Base-by-base conservation (phyloP, 2,329 filamentous ascomycete species). In the Cyphellophora europaea region DNA sequence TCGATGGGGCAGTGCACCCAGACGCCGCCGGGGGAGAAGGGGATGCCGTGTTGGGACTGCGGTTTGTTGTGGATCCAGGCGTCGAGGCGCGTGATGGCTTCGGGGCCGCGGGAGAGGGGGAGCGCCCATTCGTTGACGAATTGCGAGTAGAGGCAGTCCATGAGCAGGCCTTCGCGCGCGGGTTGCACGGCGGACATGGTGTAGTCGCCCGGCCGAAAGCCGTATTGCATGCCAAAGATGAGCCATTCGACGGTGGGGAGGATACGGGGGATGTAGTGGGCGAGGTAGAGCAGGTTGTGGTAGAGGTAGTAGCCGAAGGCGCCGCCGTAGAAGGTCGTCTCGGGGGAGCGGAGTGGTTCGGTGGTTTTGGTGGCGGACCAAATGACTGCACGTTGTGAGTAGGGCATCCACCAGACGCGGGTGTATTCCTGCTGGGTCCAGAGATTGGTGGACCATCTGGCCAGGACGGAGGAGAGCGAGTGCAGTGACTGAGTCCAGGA, bases 121-220 rank as follows among this genome's bases (percentile, higher is more conserved):
- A 98, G 72, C 1, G 89, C 89, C 91, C 91, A 98, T 57, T 98
- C 91, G 57, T 98, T 95, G 46, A 98, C 91, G 51, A 86, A 94
- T 55, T 98, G 91, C n/a, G 83, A 89, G 66, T 95, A 98, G 5
- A 96, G 73, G 53, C 91, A 98, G 65, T 98, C 91, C 83, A 98
- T 89, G 34, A 95, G 69, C 30, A 96, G 72, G 10, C 87, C 89
- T 44, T 80, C 67, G 40, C 82, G 77, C 44, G 82, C 82, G 14
- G 81, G 77, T 58, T 95, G 82, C 12, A 95, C 74, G 5, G 82
- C 89, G n/a, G 71, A 69, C 27, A 77, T 81, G 34, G 71, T 69
- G 3, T 69, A 71, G 32, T 77, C 77, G 41, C 84, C 74, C 19
- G 57, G 49, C 21, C 67, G 67, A 69, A 95, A 95, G 33, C 89